Evolutionary conservation across 768 basidiomycete species (phyloP).

Genomic region (Lactarius psammicola): DNA sequence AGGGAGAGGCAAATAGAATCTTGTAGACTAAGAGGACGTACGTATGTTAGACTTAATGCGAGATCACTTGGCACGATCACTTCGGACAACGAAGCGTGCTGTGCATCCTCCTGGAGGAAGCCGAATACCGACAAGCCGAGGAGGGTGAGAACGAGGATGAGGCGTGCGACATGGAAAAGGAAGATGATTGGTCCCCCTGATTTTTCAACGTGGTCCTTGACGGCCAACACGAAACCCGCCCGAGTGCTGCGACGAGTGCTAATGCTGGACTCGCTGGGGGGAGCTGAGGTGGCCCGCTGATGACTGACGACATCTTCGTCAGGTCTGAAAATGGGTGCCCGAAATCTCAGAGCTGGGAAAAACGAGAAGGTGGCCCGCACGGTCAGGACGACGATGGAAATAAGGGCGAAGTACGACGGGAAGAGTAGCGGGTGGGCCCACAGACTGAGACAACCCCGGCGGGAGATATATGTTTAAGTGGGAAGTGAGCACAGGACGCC

Average conservation of each 20-base stretch:
- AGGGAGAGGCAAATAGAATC: not conserved
- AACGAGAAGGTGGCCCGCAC: not conserved
- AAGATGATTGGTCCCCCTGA: slow-evolving; percentile 51
- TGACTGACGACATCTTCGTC: not conserved
- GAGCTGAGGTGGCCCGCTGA: too few relatives aligned
- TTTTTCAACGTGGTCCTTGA: slow-evolving; percentile 38
- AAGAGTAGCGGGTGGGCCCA: slow-evolving; percentile 22
- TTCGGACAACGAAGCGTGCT: not conserved
- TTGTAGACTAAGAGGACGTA: slow-evolving; percentile 25
- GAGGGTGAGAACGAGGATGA: slow-evolving; percentile 46
- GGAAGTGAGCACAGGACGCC: not conserved
- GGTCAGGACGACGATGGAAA: slow-evolving; percentile 10
- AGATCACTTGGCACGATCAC: slow-evolving; percentile 17
- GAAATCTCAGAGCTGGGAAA: not conserved
- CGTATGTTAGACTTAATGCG: slow-evolving; percentile 36
- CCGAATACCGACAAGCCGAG: slow-evolving; percentile 50
- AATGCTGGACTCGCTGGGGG: not conserved
- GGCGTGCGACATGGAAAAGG: slow-evolving; percentile 45
- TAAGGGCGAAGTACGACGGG: slow-evolving; percentile 17
- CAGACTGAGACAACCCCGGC: not conserved
- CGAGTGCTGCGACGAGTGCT: not conserved
- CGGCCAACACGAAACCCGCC: slow-evolving; percentile 17
- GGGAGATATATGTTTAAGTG: not conserved
- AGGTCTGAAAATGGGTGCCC: not conserved
- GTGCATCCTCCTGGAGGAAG: slow-evolving; percentile 37